A percentile compares a stretch with the other conserved stretches of the same genome.
Conservation (phyloP, 2,329 filamentous ascomycete species). For the Penicillium sp. region DNA sequence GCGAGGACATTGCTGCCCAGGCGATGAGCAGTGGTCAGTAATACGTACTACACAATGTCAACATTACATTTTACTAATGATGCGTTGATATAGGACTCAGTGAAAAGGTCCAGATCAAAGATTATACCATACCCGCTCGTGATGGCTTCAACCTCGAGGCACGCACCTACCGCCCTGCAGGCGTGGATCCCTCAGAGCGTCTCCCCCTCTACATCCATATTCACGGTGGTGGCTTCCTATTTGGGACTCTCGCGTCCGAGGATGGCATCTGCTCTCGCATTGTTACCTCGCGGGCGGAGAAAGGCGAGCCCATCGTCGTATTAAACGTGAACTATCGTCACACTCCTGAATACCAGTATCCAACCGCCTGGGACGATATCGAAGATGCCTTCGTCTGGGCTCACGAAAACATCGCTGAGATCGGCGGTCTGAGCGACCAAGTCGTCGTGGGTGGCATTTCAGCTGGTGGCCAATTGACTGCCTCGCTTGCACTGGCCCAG, state of each 20-base stretch:
- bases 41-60: no score
- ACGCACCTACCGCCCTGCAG: constrained; percentile 47
- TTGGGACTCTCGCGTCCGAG: constrained; percentile 55
- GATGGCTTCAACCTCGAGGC: constrained; percentile 48
- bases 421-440: constrained; percentile 41
- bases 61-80: background rate
- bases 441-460: constrained; percentile 52
- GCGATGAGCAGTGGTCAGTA: constrained; percentile 22
- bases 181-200: constrained; percentile 22
- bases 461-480: constrained; percentile 47
- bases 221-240: constrained; percentile 58
- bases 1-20: constrained; percentile 34
- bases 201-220: constrained; percentile 54
- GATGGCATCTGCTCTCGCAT: constrained; percentile 53
- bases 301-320: constrained; percentile 39
- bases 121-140: constrained; percentile 44
- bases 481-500: constrained; percentile 43
- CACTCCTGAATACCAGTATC: constrained; percentile 54
- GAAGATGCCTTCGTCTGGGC: constrained; percentile 58
- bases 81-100: constrained; percentile 11
- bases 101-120: constrained; percentile 34
- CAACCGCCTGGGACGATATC: constrained; percentile 52
- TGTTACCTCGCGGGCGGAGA: constrained; percentile 34
- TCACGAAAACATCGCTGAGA: constrained; percentile 41
- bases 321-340: constrained; percentile 60